phyloP scores from a whole-genome alignment of 179 eudicot species.

The Silene vulgaris region DNA sequence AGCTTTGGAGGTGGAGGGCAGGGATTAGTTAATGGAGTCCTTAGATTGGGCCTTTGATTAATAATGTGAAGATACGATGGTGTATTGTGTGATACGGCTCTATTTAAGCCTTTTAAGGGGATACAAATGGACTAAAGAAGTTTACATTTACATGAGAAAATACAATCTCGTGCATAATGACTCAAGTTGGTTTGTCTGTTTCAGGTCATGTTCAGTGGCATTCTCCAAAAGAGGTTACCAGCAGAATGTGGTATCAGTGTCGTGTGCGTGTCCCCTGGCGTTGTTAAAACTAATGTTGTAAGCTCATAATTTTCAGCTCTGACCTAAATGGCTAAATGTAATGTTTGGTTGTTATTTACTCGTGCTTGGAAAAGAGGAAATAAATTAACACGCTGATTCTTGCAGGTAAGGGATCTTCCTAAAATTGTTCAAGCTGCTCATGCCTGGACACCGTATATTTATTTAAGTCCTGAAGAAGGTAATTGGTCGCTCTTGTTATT shows the following conservation, averaged over 20 bases:
- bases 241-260: constrained; percentile 78
- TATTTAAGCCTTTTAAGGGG: no score
- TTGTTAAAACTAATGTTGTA: constrained; percentile 91
- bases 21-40: no score
- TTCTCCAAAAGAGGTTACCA: constrained; percentile 76
- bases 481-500: constrained; percentile 11
- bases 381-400: background rate
- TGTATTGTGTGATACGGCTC: no score
- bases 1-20: no score
- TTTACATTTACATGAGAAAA: background rate
- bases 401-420: constrained; percentile 96
- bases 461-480: constrained; percentile 89
- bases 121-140: background rate
- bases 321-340: background rate
- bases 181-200: constrained; percentile 16
- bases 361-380: background rate
- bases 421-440: constrained; percentile 67
- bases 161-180: background rate
- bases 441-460: constrained; percentile 67
- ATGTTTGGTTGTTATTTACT: background rate
- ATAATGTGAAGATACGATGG: background rate
- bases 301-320: constrained; percentile 27
- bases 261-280: constrained; percentile 82
- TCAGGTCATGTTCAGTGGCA: constrained; percentile 90
- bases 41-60: no score